These are phyloP conservation scores for Volutella citrinella DNA, from an alignment of 2,329 filamentous ascomycete species.

Conservation along the genomic window DNA sequence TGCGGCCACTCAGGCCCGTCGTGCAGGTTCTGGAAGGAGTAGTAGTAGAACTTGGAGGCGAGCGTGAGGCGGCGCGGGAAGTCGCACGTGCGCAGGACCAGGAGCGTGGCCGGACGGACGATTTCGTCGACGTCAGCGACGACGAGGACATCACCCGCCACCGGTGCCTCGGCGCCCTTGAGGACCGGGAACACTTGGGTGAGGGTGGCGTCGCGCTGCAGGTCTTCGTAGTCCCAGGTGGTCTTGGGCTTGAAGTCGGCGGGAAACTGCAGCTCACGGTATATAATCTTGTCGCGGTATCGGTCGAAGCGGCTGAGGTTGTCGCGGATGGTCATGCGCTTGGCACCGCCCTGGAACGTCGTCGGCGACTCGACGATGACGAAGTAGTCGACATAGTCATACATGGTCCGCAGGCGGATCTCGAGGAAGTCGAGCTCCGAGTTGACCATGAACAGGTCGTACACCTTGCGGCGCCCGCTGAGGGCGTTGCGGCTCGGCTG, in stretches of 20 bases:
- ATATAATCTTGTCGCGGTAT: slow-evolving; percentile 60
- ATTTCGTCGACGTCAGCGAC: slow-evolving; percentile 62
- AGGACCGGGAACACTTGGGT: slow-evolving; percentile 52
- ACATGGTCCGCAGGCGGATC: slow-evolving; percentile 57
- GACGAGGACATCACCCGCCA: slow-evolving; percentile 52
- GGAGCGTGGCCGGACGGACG: slow-evolving; percentile 47
- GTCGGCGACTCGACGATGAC: slow-evolving; percentile 57
- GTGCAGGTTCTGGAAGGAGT: slow-evolving; percentile 52
- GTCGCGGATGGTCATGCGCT: slow-evolving; percentile 51
- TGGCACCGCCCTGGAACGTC: slow-evolving; percentile 56
- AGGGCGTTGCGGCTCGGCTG: slow-evolving; percentile 15
- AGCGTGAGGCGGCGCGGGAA: slow-evolving; percentile 54
- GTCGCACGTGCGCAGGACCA: slow-evolving; percentile 46
- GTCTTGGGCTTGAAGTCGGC: slow-evolving; percentile 33
- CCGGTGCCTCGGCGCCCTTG: slow-evolving; percentile 37
- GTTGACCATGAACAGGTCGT: slow-evolving; percentile 60
- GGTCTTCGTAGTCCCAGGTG: slow-evolving; percentile 51
- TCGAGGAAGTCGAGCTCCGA: slow-evolving; percentile 65
- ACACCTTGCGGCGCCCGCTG: slow-evolving; percentile 29
- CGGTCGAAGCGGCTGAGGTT: slow-evolving; percentile 49
- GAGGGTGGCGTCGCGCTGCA: slow-evolving; percentile 56
- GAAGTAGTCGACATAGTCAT: slow-evolving; percentile 61
- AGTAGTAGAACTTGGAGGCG: slow-evolving; percentile 53
- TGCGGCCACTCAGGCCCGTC: slow-evolving; percentile 46
- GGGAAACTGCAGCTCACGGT: slow-evolving; percentile 50